Conservation (phyloP, 2,329 filamentous ascomycete genomes). For the Didymellaceae sp. region DNA sequence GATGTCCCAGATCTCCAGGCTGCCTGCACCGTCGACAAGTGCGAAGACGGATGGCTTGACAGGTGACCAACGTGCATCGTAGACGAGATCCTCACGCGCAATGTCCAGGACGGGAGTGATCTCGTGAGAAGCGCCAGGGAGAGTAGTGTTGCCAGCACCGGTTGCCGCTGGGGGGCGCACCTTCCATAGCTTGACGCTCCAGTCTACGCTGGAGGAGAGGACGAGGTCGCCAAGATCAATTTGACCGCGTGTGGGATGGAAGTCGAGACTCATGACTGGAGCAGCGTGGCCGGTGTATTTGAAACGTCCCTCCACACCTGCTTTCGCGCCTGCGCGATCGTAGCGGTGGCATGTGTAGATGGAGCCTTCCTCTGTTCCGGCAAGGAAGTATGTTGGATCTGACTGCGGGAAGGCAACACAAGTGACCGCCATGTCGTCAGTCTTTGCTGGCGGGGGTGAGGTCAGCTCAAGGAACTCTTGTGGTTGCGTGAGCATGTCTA, state of each 20-base stretch:
- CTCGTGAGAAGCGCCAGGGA: slow-evolving; percentile 50
- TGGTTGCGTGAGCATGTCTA: slow-evolving; percentile 96
- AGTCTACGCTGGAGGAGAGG: slow-evolving; percentile 90
- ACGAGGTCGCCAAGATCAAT: slow-evolving; percentile 95
- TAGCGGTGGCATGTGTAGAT: slow-evolving; percentile 98
- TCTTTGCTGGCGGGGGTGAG: slow-evolving; percentile 78
- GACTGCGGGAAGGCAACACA: slow-evolving; percentile 94
- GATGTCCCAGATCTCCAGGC: slow-evolving; percentile 93
- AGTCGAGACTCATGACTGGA: slow-evolving; percentile 94
- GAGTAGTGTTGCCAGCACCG: slow-evolving; percentile 52
- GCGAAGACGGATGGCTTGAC: slow-evolving; percentile 94
- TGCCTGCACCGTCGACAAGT: slow-evolving; percentile 90
- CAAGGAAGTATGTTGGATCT: slow-evolving; percentile 96
- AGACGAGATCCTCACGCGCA: slow-evolving; percentile 92
- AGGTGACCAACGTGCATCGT: slow-evolving; percentile 94
- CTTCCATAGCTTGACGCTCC: slow-evolving; percentile 97
- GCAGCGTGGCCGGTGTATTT: slow-evolving; percentile 90
- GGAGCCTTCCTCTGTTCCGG: slow-evolving; percentile 93
- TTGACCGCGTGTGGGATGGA: slow-evolving; percentile 89
- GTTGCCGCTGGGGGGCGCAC: slow-evolving; percentile 81
- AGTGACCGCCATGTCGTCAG: slow-evolving; percentile 92
- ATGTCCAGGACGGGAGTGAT: slow-evolving; percentile 86
- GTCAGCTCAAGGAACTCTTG: slow-evolving; percentile 91
- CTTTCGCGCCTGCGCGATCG: slow-evolving; percentile 95
- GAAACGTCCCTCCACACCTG: slow-evolving; percentile 87